Evolutionary conservation across 331 rosid genomes (phyloP), one percentile per base, ranked within the genome.

Genomic region (Spiraea crenata): DNA sequence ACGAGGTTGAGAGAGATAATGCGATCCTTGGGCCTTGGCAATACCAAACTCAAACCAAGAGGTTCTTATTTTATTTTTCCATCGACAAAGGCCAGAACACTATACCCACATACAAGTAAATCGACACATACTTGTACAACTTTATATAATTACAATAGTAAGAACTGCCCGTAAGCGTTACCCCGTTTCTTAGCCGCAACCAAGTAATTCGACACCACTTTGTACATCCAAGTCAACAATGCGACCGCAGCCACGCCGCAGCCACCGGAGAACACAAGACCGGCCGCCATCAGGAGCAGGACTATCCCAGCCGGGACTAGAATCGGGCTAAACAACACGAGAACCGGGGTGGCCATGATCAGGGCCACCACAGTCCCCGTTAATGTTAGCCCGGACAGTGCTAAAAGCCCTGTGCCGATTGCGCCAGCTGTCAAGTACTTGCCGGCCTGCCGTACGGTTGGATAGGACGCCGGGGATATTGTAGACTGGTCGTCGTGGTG

Each of bases 261-360:
- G 14, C 80, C 81, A 4, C 87, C 89, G 0, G 93, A 89, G 70
- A 89, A 87, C 34, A 87, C 13, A 9, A 89, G 84, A 0, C 96
- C 96, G 2, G 76, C 48, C 3, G 78, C 78, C 38, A 62, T 76
- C 7, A 91, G 76, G 41, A 81, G 41, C 3, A 84, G n/a, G 45
- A 46, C 60, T 5, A 81, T 46, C 0, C 55, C 85, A 5, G 91
- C 91, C 2, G 93, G 96, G n/a, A 91, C 85, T 11, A 91, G 72
- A 76, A 91, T 70, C 0, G 96, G 96, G 62, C 96, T 89, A 46
- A 85, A 89, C 60, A 91, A 34, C 65, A 89, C 84, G 41, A 91
- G 77, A 58, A 85, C 76, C 3, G 97, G 90, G 7, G 97, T 86
- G 61, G 89, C 90, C 63, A 85, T 39, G 75, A 88, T 70, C 65